Conservation (phyloP, 345 rosid genomes). For the Aquilaria sinensis region DNA sequence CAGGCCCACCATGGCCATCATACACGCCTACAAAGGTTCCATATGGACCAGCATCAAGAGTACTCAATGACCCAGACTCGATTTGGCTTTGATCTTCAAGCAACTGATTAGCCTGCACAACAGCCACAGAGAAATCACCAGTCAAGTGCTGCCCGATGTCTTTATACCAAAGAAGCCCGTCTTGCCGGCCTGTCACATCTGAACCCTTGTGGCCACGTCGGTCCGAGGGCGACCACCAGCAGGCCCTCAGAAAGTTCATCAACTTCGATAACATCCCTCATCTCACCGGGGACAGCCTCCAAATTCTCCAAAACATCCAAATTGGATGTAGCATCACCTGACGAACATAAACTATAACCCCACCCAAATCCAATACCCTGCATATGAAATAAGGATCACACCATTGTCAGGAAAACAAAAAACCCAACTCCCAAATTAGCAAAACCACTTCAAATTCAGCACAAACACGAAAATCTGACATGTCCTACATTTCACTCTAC, state of each 20-base stretch:
- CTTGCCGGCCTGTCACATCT: conserved; percentile 72
- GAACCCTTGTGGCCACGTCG: conserved; percentile 33
- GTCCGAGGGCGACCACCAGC: conserved; percentile 72
- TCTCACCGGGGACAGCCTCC: conserved; percentile 58
- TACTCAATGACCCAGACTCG: conserved; percentile 87
- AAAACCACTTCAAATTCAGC: background rate
- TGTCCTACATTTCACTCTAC: no score
- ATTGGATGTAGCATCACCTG: conserved; percentile 27
- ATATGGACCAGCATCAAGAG: conserved; percentile 73
- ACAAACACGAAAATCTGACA: background rate
- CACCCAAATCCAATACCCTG: conserved; percentile 14
- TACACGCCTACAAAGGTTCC: conserved; percentile 93
- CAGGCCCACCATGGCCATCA: conserved; percentile 99
- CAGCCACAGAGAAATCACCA: conserved; percentile 98
- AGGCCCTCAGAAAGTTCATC: conserved; percentile 76
- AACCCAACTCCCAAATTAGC: background rate
- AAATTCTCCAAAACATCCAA: conserved; percentile 42
- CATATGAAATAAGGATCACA: conserved; percentile 6
- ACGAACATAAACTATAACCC: conserved; percentile 3
- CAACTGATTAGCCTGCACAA: conserved; percentile 82
- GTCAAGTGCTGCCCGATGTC: conserved; percentile 76
- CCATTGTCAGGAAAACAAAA: background rate
- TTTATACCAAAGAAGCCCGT: conserved; percentile 93
- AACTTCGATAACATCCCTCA: conserved; percentile 99
- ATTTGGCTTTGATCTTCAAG: conserved; percentile 97